Conservation (phyloP, 768 basidiomycete species). For the Coprinellus micaceus region DNA sequence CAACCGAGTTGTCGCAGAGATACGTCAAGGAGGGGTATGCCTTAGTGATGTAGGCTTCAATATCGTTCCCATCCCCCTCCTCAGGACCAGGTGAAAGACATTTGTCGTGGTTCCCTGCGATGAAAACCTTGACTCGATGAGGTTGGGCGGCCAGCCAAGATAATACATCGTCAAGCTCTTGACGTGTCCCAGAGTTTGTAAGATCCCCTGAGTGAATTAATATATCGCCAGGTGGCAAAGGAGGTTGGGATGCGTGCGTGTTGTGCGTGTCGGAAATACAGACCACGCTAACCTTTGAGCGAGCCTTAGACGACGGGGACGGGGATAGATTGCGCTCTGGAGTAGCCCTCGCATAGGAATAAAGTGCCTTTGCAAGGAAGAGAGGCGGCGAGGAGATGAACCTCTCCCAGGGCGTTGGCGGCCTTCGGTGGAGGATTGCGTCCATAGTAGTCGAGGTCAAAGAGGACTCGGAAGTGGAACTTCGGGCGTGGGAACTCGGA, state of each 20-base stretch:
- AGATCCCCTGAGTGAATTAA: conserved; percentile 41
- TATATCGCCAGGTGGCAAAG: conserved; percentile 36
- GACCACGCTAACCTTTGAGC: conserved; percentile 28
- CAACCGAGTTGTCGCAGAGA: conserved; percentile 30
- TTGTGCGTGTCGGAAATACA: conserved; percentile 41
- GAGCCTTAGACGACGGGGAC: neutral
- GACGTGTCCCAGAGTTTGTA: conserved; percentile 31
- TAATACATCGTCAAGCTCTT: conserved; percentile 28
- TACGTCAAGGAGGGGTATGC: conserved; percentile 31
- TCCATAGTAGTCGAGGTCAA: neutral
- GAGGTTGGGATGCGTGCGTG: conserved; percentile 20
- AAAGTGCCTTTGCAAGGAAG: conserved; percentile 3
- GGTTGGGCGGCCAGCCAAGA: conserved; percentile 28
- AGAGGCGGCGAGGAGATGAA: conserved; percentile 4
- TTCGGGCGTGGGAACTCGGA: too few relatives aligned
- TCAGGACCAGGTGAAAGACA: conserved; percentile 17
- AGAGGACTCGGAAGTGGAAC: too few relatives aligned
- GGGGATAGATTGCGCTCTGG: neutral
- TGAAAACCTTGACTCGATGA: conserved; percentile 37
- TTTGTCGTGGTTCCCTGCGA: conserved; percentile 44
- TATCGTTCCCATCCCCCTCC: conserved; percentile 1
- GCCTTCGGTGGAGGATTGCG: neutral
- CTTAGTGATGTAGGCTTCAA: conserved; percentile 6
- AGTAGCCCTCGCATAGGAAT: neutral
- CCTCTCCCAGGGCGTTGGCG: conserved; percentile 4